These are phyloP conservation scores for Fusarium brachygibbosum DNA, from an alignment of 2,329 filamentous ascomycete species.

Conservation along the genomic window DNA sequence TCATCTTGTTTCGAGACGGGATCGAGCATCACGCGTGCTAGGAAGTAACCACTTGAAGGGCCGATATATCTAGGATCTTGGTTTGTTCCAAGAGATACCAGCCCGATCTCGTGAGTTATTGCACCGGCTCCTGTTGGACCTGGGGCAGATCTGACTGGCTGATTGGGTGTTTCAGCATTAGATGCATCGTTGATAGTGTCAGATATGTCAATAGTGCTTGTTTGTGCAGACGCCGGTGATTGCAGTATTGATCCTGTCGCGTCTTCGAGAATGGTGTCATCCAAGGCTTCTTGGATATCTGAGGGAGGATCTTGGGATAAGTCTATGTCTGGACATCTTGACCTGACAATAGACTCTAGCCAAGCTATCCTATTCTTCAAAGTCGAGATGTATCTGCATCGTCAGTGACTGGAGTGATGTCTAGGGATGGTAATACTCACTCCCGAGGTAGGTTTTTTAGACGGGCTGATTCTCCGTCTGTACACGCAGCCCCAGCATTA, in stretches of 20 bases:
- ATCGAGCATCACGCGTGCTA: constrained; percentile 63
- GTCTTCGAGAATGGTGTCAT: constrained; percentile 20
- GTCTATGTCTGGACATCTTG: constrained; percentile 59
- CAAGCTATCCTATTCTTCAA: constrained; percentile 60
- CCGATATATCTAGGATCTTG: constrained; percentile 66
- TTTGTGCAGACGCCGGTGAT: neutral
- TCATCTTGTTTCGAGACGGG: constrained; percentile 51
- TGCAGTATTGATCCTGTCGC: constrained; percentile 1
- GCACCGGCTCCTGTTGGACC: constrained; percentile 40
- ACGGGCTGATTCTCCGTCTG: constrained; percentile 60
- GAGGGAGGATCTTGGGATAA: constrained; percentile 47
- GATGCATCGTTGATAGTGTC: neutral
- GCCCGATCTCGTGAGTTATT: constrained; percentile 65
- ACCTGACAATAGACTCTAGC: constrained; percentile 61
- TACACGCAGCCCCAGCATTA: constrained; percentile 58
- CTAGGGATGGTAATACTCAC: constrained; percentile 44
- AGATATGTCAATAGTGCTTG: fast-evolving
- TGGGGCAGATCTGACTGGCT: constrained; percentile 27
- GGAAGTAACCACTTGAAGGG: constrained; percentile 68
- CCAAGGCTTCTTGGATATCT: constrained; percentile 30
- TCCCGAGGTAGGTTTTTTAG: constrained; percentile 58
- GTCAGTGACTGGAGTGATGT: neutral
- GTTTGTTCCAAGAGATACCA: constrained; percentile 64
- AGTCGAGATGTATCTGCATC: constrained; percentile 50
- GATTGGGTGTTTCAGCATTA: constrained; percentile 8